These are phyloP conservation scores for Neurospora tetraspora DNA, from an alignment of 495 filamentous ascomycete genomes.

Conservation along the genomic window DNA sequence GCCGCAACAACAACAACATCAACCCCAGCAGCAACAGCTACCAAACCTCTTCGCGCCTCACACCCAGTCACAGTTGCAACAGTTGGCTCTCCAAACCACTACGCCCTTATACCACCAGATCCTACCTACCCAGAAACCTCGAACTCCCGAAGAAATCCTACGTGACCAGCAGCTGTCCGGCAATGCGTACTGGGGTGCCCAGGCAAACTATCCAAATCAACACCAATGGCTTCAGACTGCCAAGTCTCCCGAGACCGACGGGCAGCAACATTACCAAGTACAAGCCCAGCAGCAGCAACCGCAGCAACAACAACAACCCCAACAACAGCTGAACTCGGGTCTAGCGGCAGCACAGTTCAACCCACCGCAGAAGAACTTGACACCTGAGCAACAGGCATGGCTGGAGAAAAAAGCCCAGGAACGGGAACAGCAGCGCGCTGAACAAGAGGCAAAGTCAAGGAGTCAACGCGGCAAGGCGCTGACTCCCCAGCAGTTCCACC, in stretches of 20 bases:
- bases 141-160: conserved; percentile 1
- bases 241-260: neutral
- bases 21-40: conserved; percentile 9
- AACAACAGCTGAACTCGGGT: neutral
- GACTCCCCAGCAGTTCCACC: neutral
- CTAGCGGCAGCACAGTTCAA: neutral
- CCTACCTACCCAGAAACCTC: conserved; percentile 1
- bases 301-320: neutral
- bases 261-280: neutral
- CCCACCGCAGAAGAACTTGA: neutral
- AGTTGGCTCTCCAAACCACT: neutral
- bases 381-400: neutral
- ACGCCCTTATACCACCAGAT: neutral
- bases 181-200: neutral
- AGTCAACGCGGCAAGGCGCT: neutral
- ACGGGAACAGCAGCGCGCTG: neutral
- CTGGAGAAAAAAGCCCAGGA: neutral
- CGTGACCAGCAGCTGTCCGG: neutral
- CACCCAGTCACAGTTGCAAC: neutral
- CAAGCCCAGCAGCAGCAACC: neutral
- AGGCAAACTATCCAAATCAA: neutral
- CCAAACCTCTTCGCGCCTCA: neutral
- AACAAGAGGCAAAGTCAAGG: neutral
- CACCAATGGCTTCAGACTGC: neutral
- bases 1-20: conserved; percentile 5